phyloP scores from a whole-genome alignment of 148 eudicot species.

The Nepenthes mirabilis region DNA sequence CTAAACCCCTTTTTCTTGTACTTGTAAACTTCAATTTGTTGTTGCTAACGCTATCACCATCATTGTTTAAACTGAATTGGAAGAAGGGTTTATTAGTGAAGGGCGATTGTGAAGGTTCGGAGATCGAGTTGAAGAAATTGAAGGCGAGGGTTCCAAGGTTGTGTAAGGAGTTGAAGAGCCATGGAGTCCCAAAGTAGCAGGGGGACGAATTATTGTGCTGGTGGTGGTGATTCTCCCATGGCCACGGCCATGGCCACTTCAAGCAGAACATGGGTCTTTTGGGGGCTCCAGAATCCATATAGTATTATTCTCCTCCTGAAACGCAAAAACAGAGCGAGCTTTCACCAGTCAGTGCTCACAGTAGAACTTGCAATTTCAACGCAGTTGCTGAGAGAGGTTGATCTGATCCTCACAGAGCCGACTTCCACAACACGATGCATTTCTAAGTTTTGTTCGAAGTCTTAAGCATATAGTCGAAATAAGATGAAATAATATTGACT shows the following conservation, averaged over 20 bases:
- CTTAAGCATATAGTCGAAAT: too few species aligned
- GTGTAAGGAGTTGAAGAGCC: conserved; percentile 63
- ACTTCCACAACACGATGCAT: too few species aligned
- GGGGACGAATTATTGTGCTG: conserved; percentile 10
- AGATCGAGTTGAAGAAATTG: conserved; percentile 22
- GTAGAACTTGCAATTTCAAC: too few species aligned
- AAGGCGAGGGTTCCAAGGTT: conserved; percentile 30
- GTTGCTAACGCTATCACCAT: not conserved
- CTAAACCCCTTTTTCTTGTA: conserved; percentile 21
- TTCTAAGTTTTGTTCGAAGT: too few species aligned
- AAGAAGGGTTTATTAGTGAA: conserved; percentile 6
- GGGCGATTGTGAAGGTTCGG: conserved; percentile 12
- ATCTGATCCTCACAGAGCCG: too few species aligned
- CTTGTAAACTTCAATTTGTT: not conserved
- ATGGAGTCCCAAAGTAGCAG: conserved; percentile 56
- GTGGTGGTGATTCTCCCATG: conserved; percentile 13
- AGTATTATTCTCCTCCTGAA: too few species aligned
- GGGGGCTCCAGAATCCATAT: too few species aligned
- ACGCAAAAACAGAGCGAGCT: too few species aligned
- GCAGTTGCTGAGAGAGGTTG: too few species aligned
- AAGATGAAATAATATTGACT: too few species aligned
- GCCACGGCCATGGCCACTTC: conserved; percentile 55
- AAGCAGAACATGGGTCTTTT: conserved; percentile 38
- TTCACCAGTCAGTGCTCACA: too few species aligned
- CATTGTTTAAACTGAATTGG: conserved; percentile 4